Conservation (phyloP, 179 eudicot genomes). For the Sideroxylon spinosum region DNA sequence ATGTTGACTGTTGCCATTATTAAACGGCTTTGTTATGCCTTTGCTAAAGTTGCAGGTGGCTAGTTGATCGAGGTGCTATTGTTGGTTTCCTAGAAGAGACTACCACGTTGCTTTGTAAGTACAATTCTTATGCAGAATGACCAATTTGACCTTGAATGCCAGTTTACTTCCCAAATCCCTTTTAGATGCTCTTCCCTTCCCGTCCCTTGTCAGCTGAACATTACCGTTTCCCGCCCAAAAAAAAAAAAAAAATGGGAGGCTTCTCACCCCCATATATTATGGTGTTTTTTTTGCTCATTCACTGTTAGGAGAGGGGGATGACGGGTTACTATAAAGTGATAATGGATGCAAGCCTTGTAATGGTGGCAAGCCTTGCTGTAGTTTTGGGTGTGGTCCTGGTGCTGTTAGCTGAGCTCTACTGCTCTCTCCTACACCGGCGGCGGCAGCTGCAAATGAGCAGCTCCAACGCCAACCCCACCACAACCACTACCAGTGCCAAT, state of each 20-base stretch:
- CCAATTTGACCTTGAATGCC: slow-evolving; percentile 15
- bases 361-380: slow-evolving; percentile 51
- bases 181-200: slow-evolving; percentile 11
- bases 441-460: slow-evolving; percentile 19
- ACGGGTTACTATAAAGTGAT: slow-evolving; percentile 60
- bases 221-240: slow-evolving; percentile 53
- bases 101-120: neutral
- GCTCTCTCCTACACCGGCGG: slow-evolving; percentile 59
- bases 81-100: slow-evolving; percentile 4
- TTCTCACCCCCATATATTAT: neutral
- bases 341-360: slow-evolving; percentile 63
- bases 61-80: slow-evolving; percentile 9
- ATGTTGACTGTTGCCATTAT: neutral
- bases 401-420: slow-evolving; percentile 74
- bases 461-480: slow-evolving; percentile 1
- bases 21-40: neutral
- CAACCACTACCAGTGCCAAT: neutral
- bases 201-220: neutral
- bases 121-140: neutral
- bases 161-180: neutral
- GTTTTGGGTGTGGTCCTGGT: slow-evolving; percentile 55
- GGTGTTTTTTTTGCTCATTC: neutral
- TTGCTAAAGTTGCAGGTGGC: neutral
- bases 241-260: neutral
- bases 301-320: slow-evolving; percentile 30